Evolutionary conservation across 23 red algal species (phyloP).

Genomic region (Gracilaria gracilis): DNA sequence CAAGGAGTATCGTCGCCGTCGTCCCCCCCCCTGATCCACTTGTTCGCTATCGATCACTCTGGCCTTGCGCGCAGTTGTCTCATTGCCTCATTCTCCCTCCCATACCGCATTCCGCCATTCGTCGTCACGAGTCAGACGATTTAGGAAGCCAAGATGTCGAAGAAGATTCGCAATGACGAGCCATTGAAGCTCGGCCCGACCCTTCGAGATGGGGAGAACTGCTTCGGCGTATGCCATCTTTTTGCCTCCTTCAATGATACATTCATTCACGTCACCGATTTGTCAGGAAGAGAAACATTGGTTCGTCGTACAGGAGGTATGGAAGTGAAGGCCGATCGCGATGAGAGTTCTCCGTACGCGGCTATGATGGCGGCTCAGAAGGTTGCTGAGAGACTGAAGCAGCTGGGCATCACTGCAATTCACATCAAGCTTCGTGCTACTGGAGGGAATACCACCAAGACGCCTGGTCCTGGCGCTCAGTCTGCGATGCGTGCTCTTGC

Average conservation of each 20-base stretch:
- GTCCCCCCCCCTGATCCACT: neutral
- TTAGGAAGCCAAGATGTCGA: slow-evolving; percentile 59
- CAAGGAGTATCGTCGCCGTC: neutral
- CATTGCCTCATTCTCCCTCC: too few relatives aligned
- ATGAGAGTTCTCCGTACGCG: slow-evolving; percentile 98
- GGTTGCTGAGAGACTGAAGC: slow-evolving; percentile 95
- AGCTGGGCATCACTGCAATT: slow-evolving; percentile 97
- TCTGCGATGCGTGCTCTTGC: slow-evolving; percentile 98
- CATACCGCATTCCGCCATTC: neutral
- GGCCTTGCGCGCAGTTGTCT: too few relatives aligned
- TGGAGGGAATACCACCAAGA: slow-evolving; percentile 92
- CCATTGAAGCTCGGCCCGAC: slow-evolving; percentile 80
- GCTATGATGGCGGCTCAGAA: slow-evolving; percentile 99
- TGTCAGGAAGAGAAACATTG: slow-evolving; percentile 96
- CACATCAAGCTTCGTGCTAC: slow-evolving; percentile 99
- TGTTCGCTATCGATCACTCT: neutral
- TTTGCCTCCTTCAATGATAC: slow-evolving; percentile 99
- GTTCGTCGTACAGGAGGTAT: slow-evolving; percentile 99
- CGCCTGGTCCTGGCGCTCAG: slow-evolving; percentile 93
- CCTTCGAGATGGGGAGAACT: slow-evolving; percentile 91
- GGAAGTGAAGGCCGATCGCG: slow-evolving; percentile 99
- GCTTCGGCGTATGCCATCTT: slow-evolving; percentile 95
- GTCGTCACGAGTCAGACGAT: neutral
- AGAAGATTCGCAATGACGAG: slow-evolving; percentile 70
- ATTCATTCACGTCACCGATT: slow-evolving; percentile 99